Evolutionary conservation across 768 basidiomycete genomes (phyloP).

Genomic region (Filobasidium wieringae): DNA sequence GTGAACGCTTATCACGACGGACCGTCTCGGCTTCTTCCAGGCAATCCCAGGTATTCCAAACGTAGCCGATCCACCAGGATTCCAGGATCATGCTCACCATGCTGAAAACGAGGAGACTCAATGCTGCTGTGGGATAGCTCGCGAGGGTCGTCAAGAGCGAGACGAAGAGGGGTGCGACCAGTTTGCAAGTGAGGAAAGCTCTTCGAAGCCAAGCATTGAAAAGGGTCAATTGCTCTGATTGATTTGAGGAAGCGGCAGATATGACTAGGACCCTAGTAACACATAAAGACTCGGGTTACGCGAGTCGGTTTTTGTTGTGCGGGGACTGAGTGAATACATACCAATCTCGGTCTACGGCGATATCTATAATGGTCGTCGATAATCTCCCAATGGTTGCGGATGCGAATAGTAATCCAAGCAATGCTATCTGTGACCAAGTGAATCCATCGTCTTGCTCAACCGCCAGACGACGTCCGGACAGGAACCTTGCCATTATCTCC

Average conservation of each 20-base stretch:
- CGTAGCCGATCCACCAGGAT: slow-evolving; percentile 31
- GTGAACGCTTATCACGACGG: no score
- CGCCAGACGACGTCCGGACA: not conserved
- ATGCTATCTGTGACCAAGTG: not conserved
- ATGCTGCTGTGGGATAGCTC: slow-evolving; percentile 21
- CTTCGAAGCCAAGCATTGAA: slow-evolving; percentile 33
- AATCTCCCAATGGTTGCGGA: slow-evolving; percentile 21
- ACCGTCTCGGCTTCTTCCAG: slow-evolving; percentile 3
- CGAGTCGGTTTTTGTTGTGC: no score
- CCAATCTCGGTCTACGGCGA: slow-evolving; percentile 37
- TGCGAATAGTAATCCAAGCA: slow-evolving; percentile 21
- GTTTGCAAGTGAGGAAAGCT: slow-evolving; percentile 28
- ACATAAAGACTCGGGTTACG: not conserved
- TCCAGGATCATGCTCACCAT: slow-evolving; percentile 21
- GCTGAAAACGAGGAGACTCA: slow-evolving; percentile 18
- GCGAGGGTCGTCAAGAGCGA: slow-evolving; percentile 24
- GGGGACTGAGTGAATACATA: slow-evolving; percentile 15
- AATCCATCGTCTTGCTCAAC: not conserved
- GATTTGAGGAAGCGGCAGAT: slow-evolving; percentile 10
- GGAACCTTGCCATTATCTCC: not conserved
- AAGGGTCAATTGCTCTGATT: slow-evolving; percentile 17
- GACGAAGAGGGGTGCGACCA: slow-evolving; percentile 31
- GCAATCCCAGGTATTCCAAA: slow-evolving; percentile 18
- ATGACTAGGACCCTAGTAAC: slow-evolving; percentile 30
- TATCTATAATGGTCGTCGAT: slow-evolving; percentile 25